Percentiles rank a stretch among this genome's conserved stretches.
These are phyloP conservation scores for Podosphaera fusca DNA, from an alignment of 2,329 filamentous ascomycete species.

Conservation along the genomic window DNA sequence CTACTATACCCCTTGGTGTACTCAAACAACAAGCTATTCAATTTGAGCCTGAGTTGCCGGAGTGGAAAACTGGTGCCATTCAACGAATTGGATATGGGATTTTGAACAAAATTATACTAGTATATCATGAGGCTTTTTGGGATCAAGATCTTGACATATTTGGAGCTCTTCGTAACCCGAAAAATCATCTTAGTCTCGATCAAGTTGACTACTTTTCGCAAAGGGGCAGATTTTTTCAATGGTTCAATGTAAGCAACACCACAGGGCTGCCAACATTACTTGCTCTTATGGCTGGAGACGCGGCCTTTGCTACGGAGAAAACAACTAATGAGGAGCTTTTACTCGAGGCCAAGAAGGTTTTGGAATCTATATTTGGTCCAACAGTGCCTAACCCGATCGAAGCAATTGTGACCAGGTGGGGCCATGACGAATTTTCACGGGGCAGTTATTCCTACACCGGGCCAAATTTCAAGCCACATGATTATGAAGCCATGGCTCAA, in stretches of 20 bases:
- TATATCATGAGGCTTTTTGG: constrained; percentile 83
- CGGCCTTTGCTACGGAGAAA: constrained; percentile 68
- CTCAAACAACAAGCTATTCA: constrained; percentile 59
- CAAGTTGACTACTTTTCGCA: constrained; percentile 58
- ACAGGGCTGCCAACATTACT: constrained; percentile 72
- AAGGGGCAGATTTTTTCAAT: constrained; percentile 86
- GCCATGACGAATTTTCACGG: constrained; percentile 68
- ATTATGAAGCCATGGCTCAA: constrained; percentile 81
- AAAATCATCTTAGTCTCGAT: constrained; percentile 43
- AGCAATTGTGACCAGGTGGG: constrained; percentile 80
- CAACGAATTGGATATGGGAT: constrained; percentile 74
- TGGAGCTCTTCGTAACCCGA: constrained; percentile 60
- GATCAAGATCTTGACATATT: constrained; percentile 79
- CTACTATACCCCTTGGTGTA: constrained; percentile 76
- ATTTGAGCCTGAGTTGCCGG: constrained; percentile 80
- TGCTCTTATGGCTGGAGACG: constrained; percentile 86
- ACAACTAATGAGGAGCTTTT: constrained; percentile 55
- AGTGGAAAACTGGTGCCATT: constrained; percentile 66
- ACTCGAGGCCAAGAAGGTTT: constrained; percentile 53
- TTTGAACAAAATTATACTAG: constrained; percentile 82
- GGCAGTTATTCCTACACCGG: constrained; percentile 93
- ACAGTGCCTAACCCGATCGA: constrained; percentile 59
- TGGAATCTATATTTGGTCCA: constrained; percentile 51
- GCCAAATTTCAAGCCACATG: constrained; percentile 55
- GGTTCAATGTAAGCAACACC: constrained; percentile 87